phyloP scores from a whole-genome alignment of 106 monocot species.

The Amphibolis antarctica region DNA sequence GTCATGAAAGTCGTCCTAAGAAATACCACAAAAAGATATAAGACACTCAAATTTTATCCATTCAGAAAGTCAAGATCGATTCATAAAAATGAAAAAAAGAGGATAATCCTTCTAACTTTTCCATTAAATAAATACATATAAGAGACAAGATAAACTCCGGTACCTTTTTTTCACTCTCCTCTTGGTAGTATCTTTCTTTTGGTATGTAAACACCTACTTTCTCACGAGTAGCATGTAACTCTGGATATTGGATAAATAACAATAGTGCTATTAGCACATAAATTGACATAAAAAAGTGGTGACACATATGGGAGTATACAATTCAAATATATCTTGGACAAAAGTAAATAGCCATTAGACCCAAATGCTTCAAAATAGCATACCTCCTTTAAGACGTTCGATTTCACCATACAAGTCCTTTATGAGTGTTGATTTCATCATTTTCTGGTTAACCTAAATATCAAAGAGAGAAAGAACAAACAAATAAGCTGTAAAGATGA shows the following conservation, averaged over 20 bases:
- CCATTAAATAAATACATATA: not conserved
- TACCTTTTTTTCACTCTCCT: conserved; percentile 91
- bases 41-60: not conserved
- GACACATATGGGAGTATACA: not conserved
- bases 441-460: conserved; percentile 89
- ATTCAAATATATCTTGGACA: not conserved
- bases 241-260: conserved; percentile 35
- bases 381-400: conserved; percentile 91
- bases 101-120: not conserved
- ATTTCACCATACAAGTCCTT: conserved; percentile 96
- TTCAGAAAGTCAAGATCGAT: not conserved
- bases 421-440: conserved; percentile 97
- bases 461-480: not conserved
- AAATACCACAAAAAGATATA: not conserved
- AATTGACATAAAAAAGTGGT: not conserved
- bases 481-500: too few relatives aligned
- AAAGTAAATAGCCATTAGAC: not conserved
- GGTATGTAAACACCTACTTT: conserved; percentile 96
- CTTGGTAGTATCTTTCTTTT: conserved; percentile 81
- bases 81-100: not conserved
- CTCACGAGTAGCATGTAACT: conserved; percentile 89
- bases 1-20: too few relatives aligned
- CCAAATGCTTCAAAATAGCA: not conserved
- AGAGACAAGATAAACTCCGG: not conserved
- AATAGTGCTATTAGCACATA: not conserved